Evolutionary conservation across 2,329 filamentous ascomycete species (phyloP).

Genomic region (Exophiala lecanii-corni): DNA sequence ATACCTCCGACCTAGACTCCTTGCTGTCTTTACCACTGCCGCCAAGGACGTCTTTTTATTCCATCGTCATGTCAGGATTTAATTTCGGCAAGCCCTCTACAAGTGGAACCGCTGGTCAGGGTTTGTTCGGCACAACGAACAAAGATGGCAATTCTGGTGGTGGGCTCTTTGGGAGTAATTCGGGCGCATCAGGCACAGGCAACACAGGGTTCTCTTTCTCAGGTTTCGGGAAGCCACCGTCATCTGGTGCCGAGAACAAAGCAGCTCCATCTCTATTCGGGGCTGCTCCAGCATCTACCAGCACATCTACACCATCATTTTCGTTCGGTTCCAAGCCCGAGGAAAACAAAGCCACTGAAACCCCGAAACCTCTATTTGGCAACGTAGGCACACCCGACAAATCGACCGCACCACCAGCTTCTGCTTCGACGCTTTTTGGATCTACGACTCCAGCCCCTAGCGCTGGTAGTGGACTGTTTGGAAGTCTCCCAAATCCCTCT

Average conservation of each 20-base stretch:
- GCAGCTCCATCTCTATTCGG: slow-evolving; percentile 22
- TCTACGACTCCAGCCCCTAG: slow-evolving; percentile 30
- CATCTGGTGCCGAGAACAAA: slow-evolving; percentile 9
- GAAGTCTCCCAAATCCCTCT: slow-evolving; percentile 38
- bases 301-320: slow-evolving; percentile 1
- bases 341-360: slow-evolving; percentile 9
- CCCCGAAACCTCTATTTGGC: slow-evolving; percentile 11
- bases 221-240: slow-evolving; percentile 14
- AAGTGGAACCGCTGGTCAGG: slow-evolving; percentile 12
- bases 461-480: slow-evolving; percentile 33
- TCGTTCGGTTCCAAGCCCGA: slow-evolving; percentile 15
- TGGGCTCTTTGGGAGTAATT: slow-evolving; percentile 20
- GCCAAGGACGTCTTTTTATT: no score
- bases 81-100: slow-evolving; percentile 14
- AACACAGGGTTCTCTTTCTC: slow-evolving; percentile 8
- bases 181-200: slow-evolving; percentile 10
- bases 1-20: no score
- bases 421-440: slow-evolving; percentile 35
- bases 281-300: slow-evolving; percentile 2
- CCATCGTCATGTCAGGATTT: slow-evolving; percentile 12
- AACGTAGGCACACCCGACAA: slow-evolving; percentile 21
- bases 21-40: no score
- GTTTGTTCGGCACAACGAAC: slow-evolving; percentile 22
- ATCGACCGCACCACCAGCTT: slow-evolving; percentile 19
- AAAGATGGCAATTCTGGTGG: slow-evolving; percentile 10